phyloP scores from a whole-genome alignment of 345 rosid species.

The Turnera subulata region DNA sequence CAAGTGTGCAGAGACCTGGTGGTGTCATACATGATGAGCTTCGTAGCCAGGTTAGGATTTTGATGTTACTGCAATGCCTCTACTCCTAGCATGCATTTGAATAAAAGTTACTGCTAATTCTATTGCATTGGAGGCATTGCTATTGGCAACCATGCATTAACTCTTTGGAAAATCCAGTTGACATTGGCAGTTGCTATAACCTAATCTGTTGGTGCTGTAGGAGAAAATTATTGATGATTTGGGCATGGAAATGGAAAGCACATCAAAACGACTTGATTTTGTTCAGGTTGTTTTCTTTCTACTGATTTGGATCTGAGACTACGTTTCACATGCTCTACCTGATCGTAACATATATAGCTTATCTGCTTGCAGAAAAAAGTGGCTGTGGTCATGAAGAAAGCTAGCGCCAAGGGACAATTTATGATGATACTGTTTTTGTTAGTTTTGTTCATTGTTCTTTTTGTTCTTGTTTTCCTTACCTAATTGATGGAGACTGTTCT shows the following conservation, averaged over 20 bases:
- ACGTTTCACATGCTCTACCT: background rate
- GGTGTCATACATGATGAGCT: too few relatives aligned
- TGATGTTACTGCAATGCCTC: too few relatives aligned
- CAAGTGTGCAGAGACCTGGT: too few relatives aligned
- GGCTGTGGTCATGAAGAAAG: constrained; percentile 97
- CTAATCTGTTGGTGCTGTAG: too few relatives aligned
- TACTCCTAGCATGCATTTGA: background rate
- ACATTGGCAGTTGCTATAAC: too few relatives aligned
- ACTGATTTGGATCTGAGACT: background rate
- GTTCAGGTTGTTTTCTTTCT: constrained; percentile 60
- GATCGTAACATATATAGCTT: background rate
- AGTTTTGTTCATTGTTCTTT: constrained; percentile 73
- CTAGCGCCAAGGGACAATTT: constrained; percentile 82
- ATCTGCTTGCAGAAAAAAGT: constrained; percentile 77
- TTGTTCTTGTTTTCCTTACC: constrained; percentile 52
- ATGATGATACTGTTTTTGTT: constrained; percentile 89
- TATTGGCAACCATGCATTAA: too few relatives aligned
- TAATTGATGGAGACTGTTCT: background rate
- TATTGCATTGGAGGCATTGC: background rate
- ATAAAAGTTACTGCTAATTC: too few relatives aligned
- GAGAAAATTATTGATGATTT: too few relatives aligned
- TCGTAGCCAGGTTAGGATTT: too few relatives aligned
- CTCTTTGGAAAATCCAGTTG: too few relatives aligned
- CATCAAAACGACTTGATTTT: constrained; percentile 87
- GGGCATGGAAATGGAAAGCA: too few relatives aligned